Evolutionary conservation across 2,329 filamentous ascomycete genomes (phyloP).

Genomic region (Anisogramma anomala): DNA sequence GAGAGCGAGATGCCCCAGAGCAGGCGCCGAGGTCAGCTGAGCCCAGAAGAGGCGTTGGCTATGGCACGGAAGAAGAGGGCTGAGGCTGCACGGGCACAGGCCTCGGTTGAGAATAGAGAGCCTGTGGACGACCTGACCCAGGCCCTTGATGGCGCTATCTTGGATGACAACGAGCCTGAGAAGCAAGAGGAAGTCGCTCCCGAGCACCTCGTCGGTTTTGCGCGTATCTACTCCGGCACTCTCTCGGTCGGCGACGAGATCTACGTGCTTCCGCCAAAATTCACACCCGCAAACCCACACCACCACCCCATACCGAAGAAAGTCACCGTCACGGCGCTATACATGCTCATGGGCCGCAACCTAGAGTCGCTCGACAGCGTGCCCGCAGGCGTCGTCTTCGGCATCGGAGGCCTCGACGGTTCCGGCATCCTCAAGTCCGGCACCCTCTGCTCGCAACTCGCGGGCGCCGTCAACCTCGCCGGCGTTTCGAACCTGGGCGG

Average conservation of each 20-base stretch:
- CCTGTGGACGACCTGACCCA: slow-evolving; percentile 45
- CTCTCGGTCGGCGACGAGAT: slow-evolving; percentile 81
- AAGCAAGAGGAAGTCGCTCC: slow-evolving; percentile 52
- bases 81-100: slow-evolving; percentile 72
- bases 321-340: slow-evolving; percentile 75
- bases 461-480: slow-evolving; percentile 81
- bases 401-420: slow-evolving; percentile 83
- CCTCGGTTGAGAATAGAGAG: slow-evolving; percentile 33
- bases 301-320: slow-evolving; percentile 64
- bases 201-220: slow-evolving; percentile 90
- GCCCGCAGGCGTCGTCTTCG: slow-evolving; percentile 89
- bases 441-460: slow-evolving; percentile 77
- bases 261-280: slow-evolving; percentile 88
- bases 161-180: slow-evolving; percentile 39
- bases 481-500: slow-evolving; percentile 65
- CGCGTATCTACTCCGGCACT: slow-evolving; percentile 82
- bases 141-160: slow-evolving; percentile 47
- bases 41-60: slow-evolving; percentile 80
- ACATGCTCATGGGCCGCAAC: slow-evolving; percentile 89
- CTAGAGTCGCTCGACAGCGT: slow-evolving; percentile 74
- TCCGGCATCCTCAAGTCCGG: slow-evolving; percentile 84
- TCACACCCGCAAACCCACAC: slow-evolving; percentile 67
- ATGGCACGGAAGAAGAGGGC: slow-evolving; percentile 79
- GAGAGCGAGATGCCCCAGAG: slow-evolving; percentile 87
- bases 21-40: slow-evolving; percentile 65